Percentiles rank a stretch among this genome's conserved stretches.
Evolutionary conservation across 345 rosid genomes (phyloP).

Genomic region (Eucalyptus camaldulensis): DNA sequence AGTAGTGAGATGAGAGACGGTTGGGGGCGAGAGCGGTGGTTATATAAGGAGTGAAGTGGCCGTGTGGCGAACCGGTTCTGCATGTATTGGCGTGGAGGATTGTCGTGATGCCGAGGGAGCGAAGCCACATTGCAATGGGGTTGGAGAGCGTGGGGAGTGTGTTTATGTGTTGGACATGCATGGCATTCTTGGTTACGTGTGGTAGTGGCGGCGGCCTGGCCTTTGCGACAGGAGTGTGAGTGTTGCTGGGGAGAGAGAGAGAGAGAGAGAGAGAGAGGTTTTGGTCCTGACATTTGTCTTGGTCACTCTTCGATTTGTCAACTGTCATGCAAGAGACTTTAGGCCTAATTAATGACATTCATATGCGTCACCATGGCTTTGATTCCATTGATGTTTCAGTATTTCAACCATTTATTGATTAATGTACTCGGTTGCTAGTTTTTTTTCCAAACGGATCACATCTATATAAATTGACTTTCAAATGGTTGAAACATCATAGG

Average conservation of each 20-base stretch:
- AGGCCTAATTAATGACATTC: neutral
- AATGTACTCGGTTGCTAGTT: neutral
- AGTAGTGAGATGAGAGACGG: neutral
- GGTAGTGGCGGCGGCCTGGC: neutral
- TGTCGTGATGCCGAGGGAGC: neutral
- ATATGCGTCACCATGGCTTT: neutral
- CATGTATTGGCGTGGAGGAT: neutral
- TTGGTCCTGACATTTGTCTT: neutral
- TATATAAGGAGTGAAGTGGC: neutral
- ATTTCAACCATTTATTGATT: neutral
- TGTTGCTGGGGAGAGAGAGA: neutral
- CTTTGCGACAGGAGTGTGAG: neutral
- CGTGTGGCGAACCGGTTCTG: neutral
- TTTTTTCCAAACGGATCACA: neutral
- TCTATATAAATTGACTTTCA: neutral
- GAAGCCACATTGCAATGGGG: neutral
- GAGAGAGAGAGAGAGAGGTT: neutral
- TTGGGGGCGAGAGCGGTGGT: neutral
- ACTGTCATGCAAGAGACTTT: neutral
- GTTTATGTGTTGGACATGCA: neutral
- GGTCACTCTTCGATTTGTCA: neutral
- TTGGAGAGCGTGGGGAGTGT: neutral
- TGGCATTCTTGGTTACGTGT: neutral
- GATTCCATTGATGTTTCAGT: neutral
- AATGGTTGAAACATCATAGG: neutral